These are phyloP conservation scores for Nigrospora osmanthi DNA, from an alignment of 2,329 filamentous ascomycete genomes.

Conservation along the genomic window DNA sequence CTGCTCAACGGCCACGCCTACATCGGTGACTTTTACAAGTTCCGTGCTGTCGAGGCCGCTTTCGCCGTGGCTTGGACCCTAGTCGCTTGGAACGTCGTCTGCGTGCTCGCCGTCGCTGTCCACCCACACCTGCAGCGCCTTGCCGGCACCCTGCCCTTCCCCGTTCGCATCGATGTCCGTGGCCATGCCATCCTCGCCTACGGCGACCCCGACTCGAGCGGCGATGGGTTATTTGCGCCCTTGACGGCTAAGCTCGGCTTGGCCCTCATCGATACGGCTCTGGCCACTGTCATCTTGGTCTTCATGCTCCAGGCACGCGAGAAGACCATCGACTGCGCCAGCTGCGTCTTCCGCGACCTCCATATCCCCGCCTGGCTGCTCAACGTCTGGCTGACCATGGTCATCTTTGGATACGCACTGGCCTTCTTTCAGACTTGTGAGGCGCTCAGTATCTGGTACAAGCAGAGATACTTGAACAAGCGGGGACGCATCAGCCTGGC, in stretches of 20 bases:
- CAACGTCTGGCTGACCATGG: slow-evolving; percentile 3
- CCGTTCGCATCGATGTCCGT: slow-evolving; percentile 3
- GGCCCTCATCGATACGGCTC: not conserved
- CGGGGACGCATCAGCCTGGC: slow-evolving; percentile 6
- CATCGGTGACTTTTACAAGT: not conserved
- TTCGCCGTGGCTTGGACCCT: slow-evolving; percentile 2
- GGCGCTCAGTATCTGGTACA: slow-evolving; percentile 5
- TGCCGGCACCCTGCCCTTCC: slow-evolving; percentile 5
- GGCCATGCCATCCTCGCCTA: slow-evolving; percentile 3
- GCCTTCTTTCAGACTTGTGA: slow-evolving; percentile 2
- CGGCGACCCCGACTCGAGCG: slow-evolving; percentile 3
- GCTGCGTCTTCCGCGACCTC: not conserved
- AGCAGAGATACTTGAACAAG: slow-evolving; percentile 4
- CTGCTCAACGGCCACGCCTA: slow-evolving; percentile 3
- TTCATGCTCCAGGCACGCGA: slow-evolving; percentile 1
- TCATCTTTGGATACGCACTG: slow-evolving; percentile 2
- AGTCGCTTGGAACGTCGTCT: slow-evolving; percentile 4
- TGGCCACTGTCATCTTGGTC: slow-evolving; percentile 3
- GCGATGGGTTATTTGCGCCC: slow-evolving; percentile 5
- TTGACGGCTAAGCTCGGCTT: slow-evolving; percentile 3
- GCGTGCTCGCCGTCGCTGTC: slow-evolving; percentile 3
- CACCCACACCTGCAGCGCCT: slow-evolving; percentile 6
- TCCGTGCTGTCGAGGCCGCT: not conserved
- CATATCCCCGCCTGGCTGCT: slow-evolving; percentile 2
- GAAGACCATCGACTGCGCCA: slow-evolving; percentile 2